phyloP scores from a whole-genome alignment of 306 rosid species.

The Cercis canadensis region DNA sequence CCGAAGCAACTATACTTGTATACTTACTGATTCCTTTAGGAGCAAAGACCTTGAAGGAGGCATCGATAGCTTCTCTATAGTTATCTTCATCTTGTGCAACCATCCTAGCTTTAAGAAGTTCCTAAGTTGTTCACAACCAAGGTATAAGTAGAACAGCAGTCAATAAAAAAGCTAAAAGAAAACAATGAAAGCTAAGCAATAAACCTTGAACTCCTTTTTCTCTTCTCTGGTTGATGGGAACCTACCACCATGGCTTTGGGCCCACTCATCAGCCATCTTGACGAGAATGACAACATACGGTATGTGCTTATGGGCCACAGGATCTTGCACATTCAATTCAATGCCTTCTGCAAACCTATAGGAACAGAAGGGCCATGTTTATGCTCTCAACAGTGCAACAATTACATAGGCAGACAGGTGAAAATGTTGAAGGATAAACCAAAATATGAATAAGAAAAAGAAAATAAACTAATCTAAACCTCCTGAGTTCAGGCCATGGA shows the following conservation, averaged over 20 bases:
- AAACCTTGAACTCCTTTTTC: conserved; percentile 93
- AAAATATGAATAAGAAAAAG: conserved; percentile 6
- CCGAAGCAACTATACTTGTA: background rate
- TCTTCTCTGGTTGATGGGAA: conserved; percentile 91
- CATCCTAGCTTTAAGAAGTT: conserved; percentile 77
- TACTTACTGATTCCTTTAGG: conserved; percentile 89
- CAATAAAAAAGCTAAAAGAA: conserved; percentile 15
- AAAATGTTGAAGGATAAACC: conserved; percentile 30
- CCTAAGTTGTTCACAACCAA: conserved; percentile 58
- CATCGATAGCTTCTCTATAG: conserved; percentile 91
- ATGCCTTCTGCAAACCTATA: conserved; percentile 74
- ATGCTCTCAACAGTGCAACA: conserved; percentile 26
- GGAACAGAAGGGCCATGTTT: conserved; percentile 17
- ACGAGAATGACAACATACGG: conserved; percentile 94
- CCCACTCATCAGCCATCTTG: conserved; percentile 90
- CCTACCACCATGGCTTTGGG: conserved; percentile 74
- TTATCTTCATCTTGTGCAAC: conserved; percentile 87
- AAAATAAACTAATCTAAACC: conserved; percentile 52
- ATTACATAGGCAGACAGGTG: conserved; percentile 9
- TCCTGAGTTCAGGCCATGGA: conserved; percentile 95
- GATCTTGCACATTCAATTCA: conserved; percentile 80
- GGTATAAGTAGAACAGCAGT: conserved; percentile 30
- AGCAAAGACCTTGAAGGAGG: conserved; percentile 93
- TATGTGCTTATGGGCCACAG: conserved; percentile 80
- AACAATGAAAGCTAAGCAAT: conserved; percentile 29